A percentile compares a stretch with the other conserved stretches of the same genome.
phyloP scores from a whole-genome alignment of 2,329 filamentous ascomycete genomes.

The Aspergillus sclerotialis region DNA sequence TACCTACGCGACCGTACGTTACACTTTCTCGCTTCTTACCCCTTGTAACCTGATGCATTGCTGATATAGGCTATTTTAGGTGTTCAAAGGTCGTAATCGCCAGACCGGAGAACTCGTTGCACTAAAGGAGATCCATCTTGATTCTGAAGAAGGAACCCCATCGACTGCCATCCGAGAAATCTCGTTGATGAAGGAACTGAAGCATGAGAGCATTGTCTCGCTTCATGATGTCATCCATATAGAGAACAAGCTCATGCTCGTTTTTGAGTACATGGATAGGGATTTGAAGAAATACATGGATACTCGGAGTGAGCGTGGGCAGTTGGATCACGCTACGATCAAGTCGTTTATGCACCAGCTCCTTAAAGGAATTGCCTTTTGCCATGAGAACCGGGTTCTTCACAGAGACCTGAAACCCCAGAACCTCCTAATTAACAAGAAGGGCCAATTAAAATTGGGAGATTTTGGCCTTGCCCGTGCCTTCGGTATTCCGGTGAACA shows the following conservation, averaged over 20 bases:
- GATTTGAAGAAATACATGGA: slow-evolving; percentile 99
- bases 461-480: slow-evolving; percentile 92
- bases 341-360: slow-evolving; percentile 99
- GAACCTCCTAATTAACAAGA: slow-evolving; percentile 90
- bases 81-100: slow-evolving; percentile 96
- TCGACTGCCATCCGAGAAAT: slow-evolving; percentile 98
- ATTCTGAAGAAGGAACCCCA: slow-evolving; percentile 95
- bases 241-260: slow-evolving; percentile 98
- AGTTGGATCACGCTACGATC: slow-evolving; percentile 81
- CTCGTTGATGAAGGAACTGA: slow-evolving; percentile 97
- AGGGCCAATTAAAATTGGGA: slow-evolving; percentile 83
- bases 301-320: slow-evolving; percentile 78
- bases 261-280: slow-evolving; percentile 98
- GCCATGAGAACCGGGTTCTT: slow-evolving; percentile 92
- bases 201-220: slow-evolving; percentile 96
- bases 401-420: slow-evolving; percentile 95
- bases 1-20: slow-evolving; percentile 88
- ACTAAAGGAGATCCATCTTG: slow-evolving; percentile 96
- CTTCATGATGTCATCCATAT: slow-evolving; percentile 99
- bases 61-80: slow-evolving; percentile 47
- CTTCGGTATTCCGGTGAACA: slow-evolving; percentile 96
- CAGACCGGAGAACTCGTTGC: slow-evolving; percentile 96
- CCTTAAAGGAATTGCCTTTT: slow-evolving; percentile 91
- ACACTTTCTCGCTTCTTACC: slow-evolving; percentile 2
- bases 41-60: slow-evolving; percentile 2